Evolutionary conservation across 1,284 basidiomycete genomes (phyloP), one percentile per base, ranked within the genome.

Genomic region (Ganoderma sp.): DNA sequence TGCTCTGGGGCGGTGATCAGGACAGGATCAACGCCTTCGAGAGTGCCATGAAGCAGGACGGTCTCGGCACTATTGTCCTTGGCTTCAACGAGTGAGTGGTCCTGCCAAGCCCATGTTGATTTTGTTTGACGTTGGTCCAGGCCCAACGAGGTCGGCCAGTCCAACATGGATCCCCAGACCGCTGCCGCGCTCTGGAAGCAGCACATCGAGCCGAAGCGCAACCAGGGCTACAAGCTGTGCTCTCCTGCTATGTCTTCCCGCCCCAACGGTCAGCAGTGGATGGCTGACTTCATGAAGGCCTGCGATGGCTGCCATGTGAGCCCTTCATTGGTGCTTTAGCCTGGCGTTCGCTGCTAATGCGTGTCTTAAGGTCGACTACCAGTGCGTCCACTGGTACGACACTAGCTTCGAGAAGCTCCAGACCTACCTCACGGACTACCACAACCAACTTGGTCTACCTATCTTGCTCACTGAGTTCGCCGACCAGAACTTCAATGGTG

Each of bases 401-500:
- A 84, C 82, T 19, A 73, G 82, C 14, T 74, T 85, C 0, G 67
- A 82, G 0, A 81, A 81, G 15, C 84, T 94, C 74, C 84, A 88
- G 59, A 63, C 70, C 3, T 89, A 88, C 75, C 77, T 90, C 45
- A 76, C 76, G 15, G 74, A 82, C 7, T 88, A 87, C 78, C 79
- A 92, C 76, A 74, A 72, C 79, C 32, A 75, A 78, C 64, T 74
- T 56, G 60, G 60, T 14, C 63, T 73, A 65, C 81, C 81, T 17
- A 82, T 95, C 65, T 85, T 83, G 84, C 78, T 92, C 64, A 93
- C 92, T 4, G 93, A 94, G 77, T 88, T 85, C 75, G 90, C 89
- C 70, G 88, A 87, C 79, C 82, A 92, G 85, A 85, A 89, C 81
- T 94, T 90, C 80, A 84, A 85, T 75, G 85, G 85, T 48, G 87